Base-by-base conservation (phyloP, 1,284 basidiomycete species). In the Rhodotorula sp. region DNA sequence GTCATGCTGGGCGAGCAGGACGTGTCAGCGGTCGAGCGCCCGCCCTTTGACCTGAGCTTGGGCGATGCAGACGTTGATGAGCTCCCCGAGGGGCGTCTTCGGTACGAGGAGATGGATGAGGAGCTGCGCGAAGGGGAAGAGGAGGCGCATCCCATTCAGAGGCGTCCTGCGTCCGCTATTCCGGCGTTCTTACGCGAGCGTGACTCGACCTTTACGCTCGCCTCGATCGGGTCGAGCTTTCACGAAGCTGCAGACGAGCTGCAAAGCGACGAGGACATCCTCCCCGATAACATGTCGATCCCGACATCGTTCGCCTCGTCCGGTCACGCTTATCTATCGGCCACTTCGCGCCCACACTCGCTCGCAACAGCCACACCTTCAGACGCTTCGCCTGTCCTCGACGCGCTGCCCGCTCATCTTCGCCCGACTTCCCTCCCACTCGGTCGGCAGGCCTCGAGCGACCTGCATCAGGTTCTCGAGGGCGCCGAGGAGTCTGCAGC, bases 221-320 rank as follows among this genome's bases (percentile, higher is more conserved):
- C 48, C 46, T 73, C 72, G 62, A 62, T 44, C 7, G 72, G 72
- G 1, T 73, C 72, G 46, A 73, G 72, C 60, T 73, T 70, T 49
- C 72, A 70, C 57, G 68, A 59, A 17, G 45, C 54, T 1, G 2
- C 17, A 25, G 57, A 44, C 27, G 48, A 34, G 21, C 49, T 16
- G 7, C 44, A 57, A 10, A 55, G 41, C 21, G 68, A 66, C 16
- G 65, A 70, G 49, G 54, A 67, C 21, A 48, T 67, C 27, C 48
- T 46, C 17, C 57, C 44, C 44, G 16, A 17, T 44, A 16, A 44
- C 27, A 34, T 3, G 17, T 27, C 44, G 25, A 34, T 64, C 27
- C 52, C 48, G 25, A 34, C 7, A 10, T 52, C 57, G 14, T n/a
- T 42, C 55, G 27, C 64, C 27, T 34, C 60, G 50, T 25, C 60